phyloP scores from a whole-genome alignment of 805 yeast genomes.

The Blastobotrys chiropterorum region DNA sequence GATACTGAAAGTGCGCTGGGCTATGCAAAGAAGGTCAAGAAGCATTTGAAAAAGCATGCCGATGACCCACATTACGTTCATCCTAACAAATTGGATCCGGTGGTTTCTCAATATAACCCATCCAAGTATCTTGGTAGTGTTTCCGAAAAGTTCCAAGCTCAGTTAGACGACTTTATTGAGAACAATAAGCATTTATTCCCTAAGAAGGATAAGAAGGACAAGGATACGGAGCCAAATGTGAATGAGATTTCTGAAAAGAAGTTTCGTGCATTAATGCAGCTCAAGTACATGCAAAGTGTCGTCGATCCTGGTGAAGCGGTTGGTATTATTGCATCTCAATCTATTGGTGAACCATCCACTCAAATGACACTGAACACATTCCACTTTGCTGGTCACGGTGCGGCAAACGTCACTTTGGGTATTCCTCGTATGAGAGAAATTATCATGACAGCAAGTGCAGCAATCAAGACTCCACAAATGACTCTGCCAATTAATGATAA shows the following conservation, averaged over 20 bases:
- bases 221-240: constrained; percentile 16
- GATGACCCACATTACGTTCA: constrained; percentile 60
- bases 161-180: constrained; percentile 64
- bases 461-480: constrained; percentile 99
- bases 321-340: constrained; percentile 97
- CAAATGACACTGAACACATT: constrained; percentile 97
- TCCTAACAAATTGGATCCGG: constrained; percentile 73
- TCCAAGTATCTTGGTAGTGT: constrained; percentile 88
- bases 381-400: constrained; percentile 99
- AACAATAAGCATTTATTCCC: constrained; percentile 51
- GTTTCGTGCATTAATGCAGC: constrained; percentile 94
- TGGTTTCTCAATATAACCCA: constrained; percentile 78
- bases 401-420: constrained; percentile 98
- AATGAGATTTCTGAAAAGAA: constrained; percentile 53
- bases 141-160: constrained; percentile 79
- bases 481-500: constrained; percentile 76
- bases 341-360: constrained; percentile 98
- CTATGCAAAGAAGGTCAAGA: constrained; percentile 77
- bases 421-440: constrained; percentile 99
- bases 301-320: constrained; percentile 97
- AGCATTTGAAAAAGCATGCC: constrained; percentile 52
- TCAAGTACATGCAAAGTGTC: constrained; percentile 94
- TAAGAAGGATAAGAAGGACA: constrained; percentile 40
- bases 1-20: constrained; percentile 78
- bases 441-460: constrained; percentile 96